Evolutionary conservation across 2,329 filamentous ascomycete species (phyloP), one percentile per base, ranked within the genome.

Genomic region (Aspergillus sp.): DNA sequence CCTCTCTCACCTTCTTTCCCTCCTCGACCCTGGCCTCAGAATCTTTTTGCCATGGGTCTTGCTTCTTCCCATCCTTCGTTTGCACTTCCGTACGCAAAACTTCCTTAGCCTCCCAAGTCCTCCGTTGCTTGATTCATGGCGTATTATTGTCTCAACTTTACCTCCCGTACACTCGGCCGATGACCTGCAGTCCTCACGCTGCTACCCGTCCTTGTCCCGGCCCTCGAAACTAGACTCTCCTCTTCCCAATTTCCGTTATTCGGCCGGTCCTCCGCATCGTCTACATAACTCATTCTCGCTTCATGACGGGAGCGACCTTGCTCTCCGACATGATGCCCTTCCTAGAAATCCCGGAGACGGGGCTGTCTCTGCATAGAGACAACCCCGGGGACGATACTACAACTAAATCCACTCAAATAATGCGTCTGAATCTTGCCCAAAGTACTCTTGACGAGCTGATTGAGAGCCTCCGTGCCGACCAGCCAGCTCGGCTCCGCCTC

Each of bases 361-460:
- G 76, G 57, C 64, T 79, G 63, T 70, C 71, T 69, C 76, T 79
- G 56, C 65, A 63, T 55, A 70, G 70, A 65, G 66, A 68, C 45
- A 66, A 68, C 61, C 65, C 67, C 56, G 67, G 68, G 36, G 55
- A 59, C 30, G 70, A 71, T 55, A 51, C 64, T 44, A 57, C 69
- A 32, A 60, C 62, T 53, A 75, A 74, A 66, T 68, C 72, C 15
- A 62, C 68, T 36, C 78, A 80, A 66, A 73, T 79, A 55, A 77
- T 81, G 72, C 78, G 77, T 59, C 63, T 81, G 61, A 76, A 78
- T 58, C 67, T 81, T 55, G 69, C 74, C 24, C 74, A 78, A 65
- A 72, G 61, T 53, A 76, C 77, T 42, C 71, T 80, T 48, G 73
- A 79, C 57, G 78, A 81, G 48, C 70, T 81, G 30, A 72, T 81